A percentile compares a stretch with the other conserved stretches of the same genome.
phyloP scores from a whole-genome alignment of 345 rosid species.

The Aethionema arabicum region DNA sequence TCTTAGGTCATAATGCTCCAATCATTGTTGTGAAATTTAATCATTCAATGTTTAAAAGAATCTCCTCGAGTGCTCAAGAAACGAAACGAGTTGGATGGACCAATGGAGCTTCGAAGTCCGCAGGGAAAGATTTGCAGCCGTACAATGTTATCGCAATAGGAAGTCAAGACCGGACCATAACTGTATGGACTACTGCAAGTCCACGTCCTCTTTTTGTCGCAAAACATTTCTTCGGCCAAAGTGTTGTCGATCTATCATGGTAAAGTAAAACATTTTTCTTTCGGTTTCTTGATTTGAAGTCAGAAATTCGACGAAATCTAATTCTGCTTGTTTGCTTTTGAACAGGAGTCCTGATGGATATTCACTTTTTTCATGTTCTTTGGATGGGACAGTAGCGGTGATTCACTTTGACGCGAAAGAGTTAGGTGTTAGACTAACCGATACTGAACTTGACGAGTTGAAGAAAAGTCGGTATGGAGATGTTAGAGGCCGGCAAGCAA shows the following conservation, averaged over 20 bases:
- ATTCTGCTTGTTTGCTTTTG: neutral
- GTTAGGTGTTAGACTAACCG: constrained; percentile 71
- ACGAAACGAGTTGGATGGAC: constrained; percentile 69
- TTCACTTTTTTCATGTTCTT: constrained; percentile 94
- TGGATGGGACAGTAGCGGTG: constrained; percentile 94
- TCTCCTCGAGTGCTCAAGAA: constrained; percentile 51
- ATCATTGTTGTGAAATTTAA: constrained; percentile 92
- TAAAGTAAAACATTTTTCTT: constrained; percentile 33
- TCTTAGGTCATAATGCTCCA: constrained; percentile 98
- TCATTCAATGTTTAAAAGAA: constrained; percentile 88
- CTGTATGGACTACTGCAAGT: constrained; percentile 99
- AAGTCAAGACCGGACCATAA: constrained; percentile 98
- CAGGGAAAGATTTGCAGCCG: constrained; percentile 80
- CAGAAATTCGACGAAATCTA: no score
- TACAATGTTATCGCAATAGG: constrained; percentile 97
- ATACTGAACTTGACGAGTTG: constrained; percentile 80
- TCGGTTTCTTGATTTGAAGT: constrained; percentile 6
- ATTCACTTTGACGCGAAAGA: constrained; percentile 86
- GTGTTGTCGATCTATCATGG: constrained; percentile 99
- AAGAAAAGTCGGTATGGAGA: constrained; percentile 95
- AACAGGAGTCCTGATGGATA: constrained; percentile 98
- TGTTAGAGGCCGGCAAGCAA: constrained; percentile 87
- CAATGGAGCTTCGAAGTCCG: constrained; percentile 78
- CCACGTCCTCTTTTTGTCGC: constrained; percentile 98
- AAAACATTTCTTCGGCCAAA: constrained; percentile 94